Base-by-base conservation (phyloP, 2,329 filamentous ascomycete species). In the Calonectria hawksworthii region DNA sequence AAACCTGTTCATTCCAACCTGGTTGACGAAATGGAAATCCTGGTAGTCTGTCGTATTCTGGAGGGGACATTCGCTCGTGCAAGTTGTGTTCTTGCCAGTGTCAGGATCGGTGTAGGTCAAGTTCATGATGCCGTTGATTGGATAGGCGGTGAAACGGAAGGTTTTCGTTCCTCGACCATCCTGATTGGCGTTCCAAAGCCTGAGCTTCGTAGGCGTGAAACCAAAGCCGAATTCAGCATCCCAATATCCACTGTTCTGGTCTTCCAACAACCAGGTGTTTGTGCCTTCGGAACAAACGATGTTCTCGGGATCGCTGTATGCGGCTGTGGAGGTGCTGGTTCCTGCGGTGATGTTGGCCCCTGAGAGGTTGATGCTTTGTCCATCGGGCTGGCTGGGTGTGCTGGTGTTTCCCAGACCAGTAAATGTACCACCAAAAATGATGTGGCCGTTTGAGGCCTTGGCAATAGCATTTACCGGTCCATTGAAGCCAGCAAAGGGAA, bases 401-500 rank as follows among this genome's bases (percentile, higher is more conserved):
- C 92, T 94, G 3, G 93, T 91, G 83, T 98, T 98, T 75, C 95
- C 95, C 11, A 99, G 86, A 10, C 95, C 95, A 73, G 95, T 96
- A 83, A 99, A 99, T 71, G 91, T 92, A 65, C 97, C 97, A 61
- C 95, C 98, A 83, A 98, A 99, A 70, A 99, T 91, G 77, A 99
- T 94, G 82, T 98, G 94, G 11, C 94, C 95, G 79, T 95, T 94
- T 1, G 93, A 89, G 26, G 93, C 92, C 86, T 95, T 96, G 66
- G 92, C 90, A 79, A 99, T 99, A 47, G 96, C 94, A 76, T 92
- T 92, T 67, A 99, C 96, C 2, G 95, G 95, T 32, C 96, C 96
- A 85, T 99, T 99, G 86, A 99, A 98, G 28, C 98, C 98, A 51
- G 93, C 92, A 87, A 99, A 99, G 3, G 96, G 94, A 72, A 99